Evolutionary conservation across 345 rosid species (phyloP).

Genomic region (Fremontodendron californicum): DNA sequence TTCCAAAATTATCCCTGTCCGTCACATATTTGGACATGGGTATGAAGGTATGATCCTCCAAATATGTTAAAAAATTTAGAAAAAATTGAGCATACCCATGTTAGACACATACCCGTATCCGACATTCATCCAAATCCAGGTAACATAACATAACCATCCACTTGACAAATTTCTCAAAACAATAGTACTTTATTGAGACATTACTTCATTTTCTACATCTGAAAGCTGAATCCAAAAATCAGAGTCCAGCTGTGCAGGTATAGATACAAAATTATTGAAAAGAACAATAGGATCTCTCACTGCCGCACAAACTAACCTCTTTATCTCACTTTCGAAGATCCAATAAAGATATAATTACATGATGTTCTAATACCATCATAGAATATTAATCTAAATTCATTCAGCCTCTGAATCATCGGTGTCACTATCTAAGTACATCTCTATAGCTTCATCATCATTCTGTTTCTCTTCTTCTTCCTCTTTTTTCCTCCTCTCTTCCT

Average conservation of each 20-base stretch:
- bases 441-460: constrained; percentile 28
- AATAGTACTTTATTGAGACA: background rate
- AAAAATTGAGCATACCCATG: too few species aligned
- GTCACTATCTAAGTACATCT: constrained; percentile 20
- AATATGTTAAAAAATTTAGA: too few species aligned
- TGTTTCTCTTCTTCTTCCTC: constrained; percentile 29
- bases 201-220: background rate
- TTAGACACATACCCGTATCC: too few species aligned
- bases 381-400: constrained; percentile 18
- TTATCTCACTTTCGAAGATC: background rate
- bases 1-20: too few species aligned
- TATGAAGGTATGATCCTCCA: too few species aligned
- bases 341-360: background rate
- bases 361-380: background rate
- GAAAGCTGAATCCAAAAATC: background rate
- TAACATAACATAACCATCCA: background rate
- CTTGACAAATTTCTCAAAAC: background rate
- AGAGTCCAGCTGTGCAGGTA: background rate
- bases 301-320: background rate
- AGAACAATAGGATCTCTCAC: background rate
- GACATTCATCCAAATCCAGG: too few species aligned
- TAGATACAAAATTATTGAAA: background rate
- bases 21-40: too few species aligned
- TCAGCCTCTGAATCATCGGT: constrained; percentile 46
- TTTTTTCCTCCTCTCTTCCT: constrained; percentile 45